phyloP scores from a whole-genome alignment of 208 protist genomes.

The Leptomonas pyrrhocoris region DNA sequence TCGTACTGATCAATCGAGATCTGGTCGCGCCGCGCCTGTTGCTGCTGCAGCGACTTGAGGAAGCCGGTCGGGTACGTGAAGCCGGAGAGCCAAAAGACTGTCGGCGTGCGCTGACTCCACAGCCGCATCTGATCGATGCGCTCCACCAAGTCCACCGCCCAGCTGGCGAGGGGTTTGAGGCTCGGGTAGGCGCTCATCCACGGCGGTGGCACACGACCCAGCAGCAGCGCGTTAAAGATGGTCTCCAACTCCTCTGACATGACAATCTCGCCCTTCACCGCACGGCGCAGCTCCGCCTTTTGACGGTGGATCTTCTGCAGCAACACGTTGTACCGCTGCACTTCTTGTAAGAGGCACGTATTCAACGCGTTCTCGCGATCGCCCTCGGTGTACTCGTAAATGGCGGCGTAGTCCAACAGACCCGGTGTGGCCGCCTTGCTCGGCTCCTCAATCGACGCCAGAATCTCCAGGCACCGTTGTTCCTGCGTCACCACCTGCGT shows the following conservation, averaged over 20 bases:
- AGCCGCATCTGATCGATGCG: constrained; percentile 94
- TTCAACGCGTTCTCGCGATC: constrained; percentile 93
- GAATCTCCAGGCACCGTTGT: constrained; percentile 86
- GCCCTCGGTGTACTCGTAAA: constrained; percentile 91
- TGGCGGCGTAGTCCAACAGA: constrained; percentile 91
- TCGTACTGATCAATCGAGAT: constrained; percentile 97
- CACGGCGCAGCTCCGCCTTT: constrained; percentile 92
- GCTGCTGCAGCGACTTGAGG: constrained; percentile 97
- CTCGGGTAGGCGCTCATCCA: constrained; percentile 98
- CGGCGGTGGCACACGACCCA: constrained; percentile 91
- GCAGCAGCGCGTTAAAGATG: constrained; percentile 91
- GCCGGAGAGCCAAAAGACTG: constrained; percentile 97
- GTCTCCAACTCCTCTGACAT: constrained; percentile 97
- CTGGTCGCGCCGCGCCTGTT: constrained; percentile 88
- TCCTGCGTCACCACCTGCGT: constrained; percentile 70
- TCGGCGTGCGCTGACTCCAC: constrained; percentile 93
- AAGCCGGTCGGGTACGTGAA: constrained; percentile 99
- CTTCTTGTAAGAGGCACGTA: constrained; percentile 97
- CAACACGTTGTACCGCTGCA: constrained; percentile 97
- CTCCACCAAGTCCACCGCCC: constrained; percentile 95
- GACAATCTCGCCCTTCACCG: constrained; percentile 97
- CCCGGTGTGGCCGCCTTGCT: constrained; percentile 78
- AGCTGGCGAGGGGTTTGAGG: constrained; percentile 96
- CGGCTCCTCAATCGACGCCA: constrained; percentile 83
- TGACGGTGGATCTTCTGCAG: constrained; percentile 90